These are phyloP conservation scores for Monotropa hypopitys DNA, from an alignment of 179 eudicot genomes.

Conservation along the genomic window DNA sequence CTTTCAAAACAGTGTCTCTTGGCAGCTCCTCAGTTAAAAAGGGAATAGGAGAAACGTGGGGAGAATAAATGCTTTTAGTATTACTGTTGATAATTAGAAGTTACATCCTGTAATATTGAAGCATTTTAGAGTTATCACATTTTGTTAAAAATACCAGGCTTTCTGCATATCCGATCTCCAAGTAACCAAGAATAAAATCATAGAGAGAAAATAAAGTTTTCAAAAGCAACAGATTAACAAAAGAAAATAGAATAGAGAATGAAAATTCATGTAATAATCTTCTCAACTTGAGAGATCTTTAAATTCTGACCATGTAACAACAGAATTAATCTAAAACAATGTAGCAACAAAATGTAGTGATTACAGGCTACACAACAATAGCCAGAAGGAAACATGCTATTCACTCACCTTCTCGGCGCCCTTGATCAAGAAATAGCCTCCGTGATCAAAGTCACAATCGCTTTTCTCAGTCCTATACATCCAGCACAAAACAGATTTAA, in stretches of 20 bases:
- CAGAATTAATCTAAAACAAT: neutral
- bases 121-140: neutral
- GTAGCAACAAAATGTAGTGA: neutral
- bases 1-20: neutral
- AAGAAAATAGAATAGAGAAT: neutral
- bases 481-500: slow-evolving; percentile 82
- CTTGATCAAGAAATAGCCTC: slow-evolving; percentile 83
- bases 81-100: neutral
- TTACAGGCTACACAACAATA: neutral
- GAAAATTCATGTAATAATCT: neutral
- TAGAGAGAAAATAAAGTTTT: neutral
- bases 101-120: neutral
- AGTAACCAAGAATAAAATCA: neutral
- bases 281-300: neutral
- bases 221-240: neutral
- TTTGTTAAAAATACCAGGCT: neutral
- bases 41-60: neutral
- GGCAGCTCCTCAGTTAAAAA: neutral
- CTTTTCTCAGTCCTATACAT: slow-evolving; percentile 49
- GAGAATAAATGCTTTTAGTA: neutral
- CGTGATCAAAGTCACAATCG: slow-evolving; percentile 85
- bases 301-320: neutral
- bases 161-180: neutral
- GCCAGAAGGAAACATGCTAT: neutral
- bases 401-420: slow-evolving; percentile 84